These are phyloP conservation scores for Auriscalpium microsporum DNA, from an alignment of 768 basidiomycete species.

Conservation along the genomic window DNA sequence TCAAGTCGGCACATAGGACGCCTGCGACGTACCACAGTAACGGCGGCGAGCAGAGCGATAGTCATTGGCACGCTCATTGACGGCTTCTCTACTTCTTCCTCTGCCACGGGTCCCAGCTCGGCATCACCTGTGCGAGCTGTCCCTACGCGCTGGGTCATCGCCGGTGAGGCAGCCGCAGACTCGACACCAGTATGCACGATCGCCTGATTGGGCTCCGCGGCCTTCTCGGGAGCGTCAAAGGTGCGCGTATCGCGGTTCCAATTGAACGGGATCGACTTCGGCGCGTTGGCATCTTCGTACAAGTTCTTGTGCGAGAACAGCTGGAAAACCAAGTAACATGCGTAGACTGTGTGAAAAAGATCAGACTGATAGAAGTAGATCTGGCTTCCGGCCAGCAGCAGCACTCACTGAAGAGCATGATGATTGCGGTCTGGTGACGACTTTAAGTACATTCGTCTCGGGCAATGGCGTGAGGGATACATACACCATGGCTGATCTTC, in stretches of 20 bases:
- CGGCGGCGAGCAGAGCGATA: conserved; percentile 25
- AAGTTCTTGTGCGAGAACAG: conserved; percentile 48
- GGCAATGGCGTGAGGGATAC: conserved; percentile 11
- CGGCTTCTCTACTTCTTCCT: conserved; percentile 26
- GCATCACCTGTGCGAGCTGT: background rate
- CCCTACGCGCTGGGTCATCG: background rate
- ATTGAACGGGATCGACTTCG: background rate
- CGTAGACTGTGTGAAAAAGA: conserved; percentile 34
- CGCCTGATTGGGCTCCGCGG: background rate
- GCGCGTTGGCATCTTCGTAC: conserved; percentile 30
- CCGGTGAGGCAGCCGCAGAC: background rate
- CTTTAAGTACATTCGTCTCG: background rate
- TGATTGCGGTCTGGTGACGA: conserved; percentile 35
- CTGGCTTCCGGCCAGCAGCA: background rate
- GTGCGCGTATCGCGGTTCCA: background rate
- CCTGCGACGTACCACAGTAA: conserved; percentile 30
- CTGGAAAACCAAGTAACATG: conserved; percentile 44
- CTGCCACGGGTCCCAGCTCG: conserved; percentile 13
- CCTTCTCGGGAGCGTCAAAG: background rate
- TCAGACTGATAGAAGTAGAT: background rate
- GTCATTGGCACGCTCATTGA: conserved; percentile 28
- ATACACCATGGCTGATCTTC: conserved; percentile 43
- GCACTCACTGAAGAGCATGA: conserved; percentile 42
- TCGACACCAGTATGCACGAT: background rate
- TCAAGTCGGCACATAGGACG: background rate